Evolutionary conservation across 2,329 filamentous ascomycete species (phyloP).

Genomic region (Cordyceps farinosa): DNA sequence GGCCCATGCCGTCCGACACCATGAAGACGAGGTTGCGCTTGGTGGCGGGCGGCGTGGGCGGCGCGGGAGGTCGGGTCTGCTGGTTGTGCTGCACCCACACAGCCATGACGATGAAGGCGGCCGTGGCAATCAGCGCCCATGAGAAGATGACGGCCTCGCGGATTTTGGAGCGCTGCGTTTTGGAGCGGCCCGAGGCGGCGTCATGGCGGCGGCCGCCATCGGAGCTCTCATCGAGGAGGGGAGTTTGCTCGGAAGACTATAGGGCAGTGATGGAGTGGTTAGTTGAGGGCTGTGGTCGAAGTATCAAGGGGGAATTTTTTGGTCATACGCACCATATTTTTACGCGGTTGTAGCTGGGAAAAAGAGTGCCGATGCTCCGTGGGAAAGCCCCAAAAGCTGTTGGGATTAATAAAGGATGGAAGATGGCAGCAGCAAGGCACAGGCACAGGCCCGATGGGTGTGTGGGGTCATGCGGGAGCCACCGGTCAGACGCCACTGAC

Average conservation of each 20-base stretch:
- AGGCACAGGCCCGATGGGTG: not conserved
- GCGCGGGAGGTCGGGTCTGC: slow-evolving; percentile 36
- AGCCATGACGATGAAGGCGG: slow-evolving; percentile 72
- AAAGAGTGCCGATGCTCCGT: slow-evolving; percentile 1
- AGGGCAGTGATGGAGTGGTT: not conserved
- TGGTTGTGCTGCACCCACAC: slow-evolving; percentile 73
- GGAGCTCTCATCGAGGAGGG: slow-evolving; percentile 15
- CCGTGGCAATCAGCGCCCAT: slow-evolving; percentile 80
- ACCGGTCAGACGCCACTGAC: not conserved
- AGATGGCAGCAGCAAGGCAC: not conserved
- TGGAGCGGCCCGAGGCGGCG: not conserved
- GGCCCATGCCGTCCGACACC: slow-evolving; percentile 98
- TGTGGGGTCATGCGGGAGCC: slow-evolving; percentile 1
- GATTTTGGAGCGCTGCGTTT: slow-evolving; percentile 39
- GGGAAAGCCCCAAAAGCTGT: not conserved
- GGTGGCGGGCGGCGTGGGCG: slow-evolving; percentile 43
- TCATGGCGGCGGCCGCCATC: not conserved
- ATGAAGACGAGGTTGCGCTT: slow-evolving; percentile 98
- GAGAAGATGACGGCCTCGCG: slow-evolving; percentile 73
- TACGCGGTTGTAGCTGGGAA: not conserved
- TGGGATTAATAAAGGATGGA: not conserved
- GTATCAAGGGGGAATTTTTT: not conserved
- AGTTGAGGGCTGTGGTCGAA: not conserved
- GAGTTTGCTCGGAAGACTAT: slow-evolving; percentile 15
- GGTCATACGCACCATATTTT: slow-evolving; percentile 3